Evolutionary conservation across 2,329 filamentous ascomycete genomes (phyloP).

Genomic region (Hirsutella rhossiliensis): DNA sequence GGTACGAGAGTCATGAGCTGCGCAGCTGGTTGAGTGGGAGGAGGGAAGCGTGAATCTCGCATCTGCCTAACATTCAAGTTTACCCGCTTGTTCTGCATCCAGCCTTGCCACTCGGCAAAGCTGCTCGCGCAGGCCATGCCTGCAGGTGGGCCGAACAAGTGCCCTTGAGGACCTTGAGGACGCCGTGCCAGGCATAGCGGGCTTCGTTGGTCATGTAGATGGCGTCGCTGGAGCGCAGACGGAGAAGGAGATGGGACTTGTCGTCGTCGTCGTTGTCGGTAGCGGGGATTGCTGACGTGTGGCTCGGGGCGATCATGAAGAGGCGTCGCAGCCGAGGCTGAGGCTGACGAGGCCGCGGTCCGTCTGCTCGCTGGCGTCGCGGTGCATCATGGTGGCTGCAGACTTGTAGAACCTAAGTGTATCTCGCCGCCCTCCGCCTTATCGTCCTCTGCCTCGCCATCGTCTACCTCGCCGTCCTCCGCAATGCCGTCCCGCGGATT

Average conservation of each 20-base stretch:
- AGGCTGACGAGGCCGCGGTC: slow-evolving; percentile 71
- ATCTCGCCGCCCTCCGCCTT: too few relatives aligned
- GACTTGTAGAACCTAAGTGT: too few relatives aligned
- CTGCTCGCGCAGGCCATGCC: slow-evolving; percentile 56
- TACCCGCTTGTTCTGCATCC: slow-evolving; percentile 80
- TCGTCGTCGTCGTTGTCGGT: slow-evolving; percentile 10
- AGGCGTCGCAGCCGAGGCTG: slow-evolving; percentile 84
- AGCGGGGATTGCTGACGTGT: too few relatives aligned
- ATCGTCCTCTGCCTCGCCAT: too few relatives aligned
- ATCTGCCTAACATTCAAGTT: slow-evolving; percentile 93
- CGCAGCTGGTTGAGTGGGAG: neutral
- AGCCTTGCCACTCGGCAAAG: slow-evolving; percentile 64
- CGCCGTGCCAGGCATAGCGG: slow-evolving; percentile 89
- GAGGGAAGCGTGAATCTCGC: slow-evolving; percentile 34
- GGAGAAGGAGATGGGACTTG: slow-evolving; percentile 24
- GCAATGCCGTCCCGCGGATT: too few relatives aligned
- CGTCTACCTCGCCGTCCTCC: too few relatives aligned
- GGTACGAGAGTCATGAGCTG: neutral
- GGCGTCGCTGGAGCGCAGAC: slow-evolving; percentile 73
- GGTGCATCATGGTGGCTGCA: slow-evolving; percentile 82
- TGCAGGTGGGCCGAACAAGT: slow-evolving; percentile 68
- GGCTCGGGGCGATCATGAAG: slow-evolving; percentile 67
- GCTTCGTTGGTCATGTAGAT: slow-evolving; percentile 78
- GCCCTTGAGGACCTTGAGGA: slow-evolving; percentile 69
- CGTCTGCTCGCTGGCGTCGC: slow-evolving; percentile 82